phyloP scores from a whole-genome alignment of 306 rosid genomes.

The Vigna nakashimae region DNA sequence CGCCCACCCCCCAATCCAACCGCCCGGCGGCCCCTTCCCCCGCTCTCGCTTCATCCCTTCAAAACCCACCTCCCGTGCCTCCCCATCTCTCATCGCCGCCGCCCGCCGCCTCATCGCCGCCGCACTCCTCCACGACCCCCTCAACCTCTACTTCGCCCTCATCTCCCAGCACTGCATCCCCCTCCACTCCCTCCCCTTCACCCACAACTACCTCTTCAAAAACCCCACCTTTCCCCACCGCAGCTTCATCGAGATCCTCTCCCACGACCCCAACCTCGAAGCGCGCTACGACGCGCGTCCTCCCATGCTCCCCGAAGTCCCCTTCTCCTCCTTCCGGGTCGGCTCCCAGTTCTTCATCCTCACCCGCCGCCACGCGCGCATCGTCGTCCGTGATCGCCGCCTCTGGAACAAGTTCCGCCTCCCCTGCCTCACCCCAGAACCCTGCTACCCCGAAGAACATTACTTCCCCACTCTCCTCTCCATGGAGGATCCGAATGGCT shows the following conservation, averaged over 20 bases:
- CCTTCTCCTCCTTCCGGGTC: conserved; percentile 57
- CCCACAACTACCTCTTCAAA: conserved; percentile 49
- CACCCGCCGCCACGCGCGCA: conserved; percentile 52
- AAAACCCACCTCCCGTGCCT: conserved; percentile 54
- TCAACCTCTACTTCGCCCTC: conserved; percentile 60
- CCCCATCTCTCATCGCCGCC: conserved; percentile 67
- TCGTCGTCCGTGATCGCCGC: conserved; percentile 53
- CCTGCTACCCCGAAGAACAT: conserved; percentile 77
- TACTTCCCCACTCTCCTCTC: conserved; percentile 72
- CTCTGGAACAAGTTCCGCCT: conserved; percentile 66
- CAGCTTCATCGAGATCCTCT: conserved; percentile 69
- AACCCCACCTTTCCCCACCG: neutral
- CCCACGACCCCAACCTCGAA: conserved; percentile 57
- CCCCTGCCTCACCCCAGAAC: conserved; percentile 55
- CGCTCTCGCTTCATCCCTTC: conserved; percentile 55
- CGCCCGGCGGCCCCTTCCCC: conserved; percentile 60
- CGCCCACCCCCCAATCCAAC: conserved; percentile 59
- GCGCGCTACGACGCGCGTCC: conserved; percentile 56
- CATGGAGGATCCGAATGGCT: conserved; percentile 62
- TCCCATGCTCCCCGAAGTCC: conserved; percentile 65
- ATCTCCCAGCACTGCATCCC: conserved; percentile 72
- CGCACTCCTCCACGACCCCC: conserved; percentile 62
- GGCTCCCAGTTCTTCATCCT: conserved; percentile 70
- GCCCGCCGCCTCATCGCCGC: conserved; percentile 61
- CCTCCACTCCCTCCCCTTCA: conserved; percentile 57